Evolutionary conservation across 2,329 filamentous ascomycete species (phyloP), one percentile per base, ranked within the genome.

Genomic region (Aspergillus pseudoviridinutans): DNA sequence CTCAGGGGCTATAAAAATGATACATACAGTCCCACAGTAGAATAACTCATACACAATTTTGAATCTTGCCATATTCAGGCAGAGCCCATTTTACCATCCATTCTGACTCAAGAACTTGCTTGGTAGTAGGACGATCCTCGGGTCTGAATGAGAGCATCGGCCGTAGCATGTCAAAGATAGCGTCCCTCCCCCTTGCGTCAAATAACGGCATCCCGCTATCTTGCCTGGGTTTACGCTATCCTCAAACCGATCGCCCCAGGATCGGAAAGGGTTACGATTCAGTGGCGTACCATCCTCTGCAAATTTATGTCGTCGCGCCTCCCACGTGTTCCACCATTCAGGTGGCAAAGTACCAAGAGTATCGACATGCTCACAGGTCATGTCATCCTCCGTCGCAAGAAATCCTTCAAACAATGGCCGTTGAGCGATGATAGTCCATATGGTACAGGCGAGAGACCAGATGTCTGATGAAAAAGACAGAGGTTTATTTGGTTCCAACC

Each of bases 391-490:
- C 1, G 62, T 64, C 3, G 65, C 60, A 10, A 72, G 55, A 25
- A 66, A 64, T 2, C 61, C 66, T 56, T 67, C 68, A 41, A 74
- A 69, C 32, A 74, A 59, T 20, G 68, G 55, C 44, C 61, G 60
- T n/a, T 68, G 61, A 5, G 63, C 69, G 10, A 79, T 62, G 12
- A 78, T 66, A 35, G 58, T 59, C 64, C 70, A 78, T 28, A 78
- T 74, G 0, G 68, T 54, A 54, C 71, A 77, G 0, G 66, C 70
- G 3, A 78, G 68, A n/a, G 69, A 74, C 76, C 74, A 78, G 17
- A 77, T 74, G 42, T 78, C 74, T 1, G 73, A 71, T 24, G 66
- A 25, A 42, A 71, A 73, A 1, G 69, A 68, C 6, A 77, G 66
- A 14, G 74, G 66, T 1, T 46, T 68, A 14, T 56, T 58, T 28